Base-by-base conservation (phyloP, 345 rosid species). In the Raphanus sativus region DNA sequence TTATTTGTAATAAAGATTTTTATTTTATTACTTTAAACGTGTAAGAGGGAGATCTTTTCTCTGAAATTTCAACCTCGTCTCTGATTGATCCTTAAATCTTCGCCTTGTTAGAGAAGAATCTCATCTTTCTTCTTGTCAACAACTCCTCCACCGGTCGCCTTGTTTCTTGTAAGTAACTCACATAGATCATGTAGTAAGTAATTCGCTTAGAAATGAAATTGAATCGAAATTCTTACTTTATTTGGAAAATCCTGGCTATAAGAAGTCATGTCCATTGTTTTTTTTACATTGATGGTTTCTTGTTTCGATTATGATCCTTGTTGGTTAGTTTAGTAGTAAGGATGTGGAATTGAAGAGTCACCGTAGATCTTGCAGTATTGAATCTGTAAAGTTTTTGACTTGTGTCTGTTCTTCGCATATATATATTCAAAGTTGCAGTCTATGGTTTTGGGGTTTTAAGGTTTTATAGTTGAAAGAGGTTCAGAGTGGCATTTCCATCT, bases 11-110 rank as follows among this genome's bases (percentile, higher is more conserved):
- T 42, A 13, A 56, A 29, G 17, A 0, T 48, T 62, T 8, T 15
- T 34, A 40, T 10, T 40, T 40, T 40, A 11, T 10, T 40, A 21
- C 71, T 64, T 70, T 33, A 60, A 70, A 71, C 76, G 65, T 34
- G 60, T 34, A 50, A 66, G 77, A 65, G 76, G 65, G 48, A 40
- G 45, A 40, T 40, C 48, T 10, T 40, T 70, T 36, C 76, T 80
- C 77, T n/a, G 80, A 76, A 76, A 71, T 36, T 75, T 75, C 83
- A 75, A 71, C 79, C 60, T 30, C 16, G 61, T 62, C 56, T 40
- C 65, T 40, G 34, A 40, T 64, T 77, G 71, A 78, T 67, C 77
- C 82, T 65, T 73, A 63, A 24, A 68, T 69, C 64, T 64, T 68
- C 62, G 75, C 75, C 75, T 66, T 74, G 74, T 69, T 55, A 10